Evolutionary conservation across 2,329 filamentous ascomycete genomes (phyloP).

Genomic region (Colletotrichum agaves): DNA sequence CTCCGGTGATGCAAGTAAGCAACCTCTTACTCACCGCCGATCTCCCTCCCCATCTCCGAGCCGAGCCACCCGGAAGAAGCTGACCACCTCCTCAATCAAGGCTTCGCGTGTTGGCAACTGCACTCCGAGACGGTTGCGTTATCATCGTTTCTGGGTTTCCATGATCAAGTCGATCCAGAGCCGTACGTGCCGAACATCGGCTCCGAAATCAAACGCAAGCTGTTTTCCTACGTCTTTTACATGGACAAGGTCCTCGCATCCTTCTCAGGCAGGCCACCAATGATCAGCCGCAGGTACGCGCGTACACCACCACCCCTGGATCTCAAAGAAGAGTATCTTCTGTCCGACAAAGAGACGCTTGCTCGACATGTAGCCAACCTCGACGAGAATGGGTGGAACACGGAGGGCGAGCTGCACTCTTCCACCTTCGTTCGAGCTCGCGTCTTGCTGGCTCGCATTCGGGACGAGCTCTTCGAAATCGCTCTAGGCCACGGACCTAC

Average conservation of each 20-base stretch:
- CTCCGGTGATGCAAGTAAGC: constrained; percentile 49
- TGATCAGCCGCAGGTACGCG: constrained; percentile 49
- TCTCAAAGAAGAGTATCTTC: constrained; percentile 49
- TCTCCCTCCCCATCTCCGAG: no score
- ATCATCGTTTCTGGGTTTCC: constrained; percentile 42
- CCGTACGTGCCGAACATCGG: constrained; percentile 43
- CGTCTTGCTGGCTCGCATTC: constrained; percentile 40
- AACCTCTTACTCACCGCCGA: accelerated
- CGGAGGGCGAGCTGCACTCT: constrained; percentile 43
- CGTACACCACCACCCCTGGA: constrained; percentile 54
- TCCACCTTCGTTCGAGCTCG: constrained; percentile 45
- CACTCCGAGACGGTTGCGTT: constrained; percentile 47
- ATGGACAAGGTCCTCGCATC: constrained; percentile 52
- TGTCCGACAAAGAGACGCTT: constrained; percentile 44
- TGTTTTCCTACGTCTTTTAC: constrained; percentile 47
- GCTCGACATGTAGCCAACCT: constrained; percentile 43
- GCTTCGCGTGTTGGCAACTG: constrained; percentile 38
- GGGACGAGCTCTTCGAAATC: constrained; percentile 45
- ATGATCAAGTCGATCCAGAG: constrained; percentile 33
- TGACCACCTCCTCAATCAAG: background rate
- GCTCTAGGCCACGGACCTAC: constrained; percentile 40
- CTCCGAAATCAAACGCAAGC: constrained; percentile 43
- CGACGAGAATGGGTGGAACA: constrained; percentile 53
- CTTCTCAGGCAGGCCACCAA: constrained; percentile 55
- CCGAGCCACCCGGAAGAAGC: background rate